Conservation (phyloP, 108 stramenopile species). For the Cyclotella sp. region DNA sequence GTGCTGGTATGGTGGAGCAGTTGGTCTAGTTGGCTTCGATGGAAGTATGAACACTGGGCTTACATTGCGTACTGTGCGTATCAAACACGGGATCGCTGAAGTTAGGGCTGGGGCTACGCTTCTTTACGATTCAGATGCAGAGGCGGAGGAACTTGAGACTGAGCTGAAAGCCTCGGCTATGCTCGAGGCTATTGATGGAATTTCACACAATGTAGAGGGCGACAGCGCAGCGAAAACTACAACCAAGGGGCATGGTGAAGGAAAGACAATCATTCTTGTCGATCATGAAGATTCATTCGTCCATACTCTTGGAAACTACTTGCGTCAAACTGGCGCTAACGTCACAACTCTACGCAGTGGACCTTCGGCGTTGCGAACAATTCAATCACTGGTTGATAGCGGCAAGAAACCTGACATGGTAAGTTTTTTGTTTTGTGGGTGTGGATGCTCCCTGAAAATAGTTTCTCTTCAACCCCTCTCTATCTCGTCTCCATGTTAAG, state of each 20-base stretch:
- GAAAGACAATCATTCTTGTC: slow-evolving; percentile 90
- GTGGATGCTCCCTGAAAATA: too few species aligned
- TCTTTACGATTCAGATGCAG: slow-evolving; percentile 92
- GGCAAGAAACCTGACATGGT: slow-evolving; percentile 91
- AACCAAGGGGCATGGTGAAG: slow-evolving; percentile 67
- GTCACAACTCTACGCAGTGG: slow-evolving; percentile 94
- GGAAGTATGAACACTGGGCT: slow-evolving; percentile 96
- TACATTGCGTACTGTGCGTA: slow-evolving; percentile 93
- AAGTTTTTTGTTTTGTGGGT: not conserved
- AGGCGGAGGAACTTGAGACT: slow-evolving; percentile 95
- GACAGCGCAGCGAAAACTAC: slow-evolving; percentile 17
- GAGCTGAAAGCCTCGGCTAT: slow-evolving; percentile 98
- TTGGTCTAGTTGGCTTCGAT: slow-evolving; percentile 97
- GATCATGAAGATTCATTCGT: slow-evolving; percentile 99
- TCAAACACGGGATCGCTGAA: slow-evolving; percentile 95
- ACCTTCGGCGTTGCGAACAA: slow-evolving; percentile 70
- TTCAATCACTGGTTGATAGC: slow-evolving; percentile 73
- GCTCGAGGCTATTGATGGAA: slow-evolving; percentile 88
- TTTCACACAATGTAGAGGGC: slow-evolving; percentile 25
- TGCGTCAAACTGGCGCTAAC: slow-evolving; percentile 96
- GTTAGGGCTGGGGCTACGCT: slow-evolving; percentile 96
- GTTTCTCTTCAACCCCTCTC: not conserved
- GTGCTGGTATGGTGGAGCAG: slow-evolving; percentile 98
- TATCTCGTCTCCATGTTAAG: not conserved
- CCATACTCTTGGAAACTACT: slow-evolving; percentile 97